Base-by-base conservation (phyloP, 1,284 basidiomycete species). In the Ceraceosorus bombacis region DNA sequence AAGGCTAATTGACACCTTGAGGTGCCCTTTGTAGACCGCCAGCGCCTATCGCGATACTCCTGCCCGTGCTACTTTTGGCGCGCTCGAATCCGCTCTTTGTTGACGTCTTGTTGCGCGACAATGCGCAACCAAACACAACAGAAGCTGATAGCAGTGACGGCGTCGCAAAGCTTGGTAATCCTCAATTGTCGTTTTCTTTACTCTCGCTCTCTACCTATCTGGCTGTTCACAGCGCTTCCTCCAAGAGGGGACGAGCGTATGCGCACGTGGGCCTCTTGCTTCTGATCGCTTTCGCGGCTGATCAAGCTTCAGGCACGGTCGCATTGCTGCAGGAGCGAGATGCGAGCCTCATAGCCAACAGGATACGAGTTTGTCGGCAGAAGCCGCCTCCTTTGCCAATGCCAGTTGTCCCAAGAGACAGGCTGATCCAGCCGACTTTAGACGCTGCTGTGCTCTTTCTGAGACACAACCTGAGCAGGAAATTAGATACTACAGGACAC, bases 381-480 rank as follows among this genome's bases (percentile, higher is more conserved):
- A 66, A 66, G 12, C 65, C 70, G 41, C 72, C 72, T 2, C 61
- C 60, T 0, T 62, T 63, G 4, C 55, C 68, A 1, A 48, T 62
- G 4, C 62, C 65, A 7, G 58, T 68, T 10, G 61, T 55, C 9
- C 67, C 66, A 49, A 66, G 70, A n/a, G 58, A 48, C 1, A 62
- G 70, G 6, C 61, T 72, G 17, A 51, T 72, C 48, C 64, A 67
- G 5, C 56, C 58, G 36, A 58, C 65, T 6, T 62, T 73, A 5
- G 69, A 72, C 57, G 60, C 63, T 0, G 66, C 64, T 17, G 64
- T 64, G 10, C 63, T 71, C 50, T 71, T 63, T n/a, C 49, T 72
- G 13, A 63, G 68, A 39, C 69, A 72, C 66, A 73, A 73, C 52
- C 68, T 70, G 46, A 66, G 66, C 56, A 71, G 69, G 55, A 62